These are phyloP conservation scores for Daldinia sp. DNA, from an alignment of 2,329 filamentous ascomycete genomes.

Conservation along the genomic window DNA sequence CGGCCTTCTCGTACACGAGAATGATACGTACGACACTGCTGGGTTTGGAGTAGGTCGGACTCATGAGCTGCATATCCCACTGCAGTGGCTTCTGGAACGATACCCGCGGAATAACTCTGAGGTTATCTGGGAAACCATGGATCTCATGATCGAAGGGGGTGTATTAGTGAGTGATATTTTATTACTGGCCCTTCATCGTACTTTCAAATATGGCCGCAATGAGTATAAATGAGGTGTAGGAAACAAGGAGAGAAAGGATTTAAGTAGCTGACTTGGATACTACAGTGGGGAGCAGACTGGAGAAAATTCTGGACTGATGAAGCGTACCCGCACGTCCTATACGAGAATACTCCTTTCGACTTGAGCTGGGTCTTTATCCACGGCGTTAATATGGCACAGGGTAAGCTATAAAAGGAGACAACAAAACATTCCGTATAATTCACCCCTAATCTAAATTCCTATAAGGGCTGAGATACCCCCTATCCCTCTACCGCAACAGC, in stretches of 20 bases:
- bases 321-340: slow-evolving; percentile 35
- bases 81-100: slow-evolving; percentile 52
- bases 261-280: background rate
- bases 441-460: background rate
- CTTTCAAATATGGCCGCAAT: background rate
- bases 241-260: background rate
- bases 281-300: slow-evolving; percentile 43
- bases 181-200: background rate
- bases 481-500: slow-evolving; percentile 50
- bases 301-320: slow-evolving; percentile 44
- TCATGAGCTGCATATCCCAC: slow-evolving; percentile 52
- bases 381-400: slow-evolving; percentile 53
- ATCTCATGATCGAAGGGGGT: slow-evolving; percentile 48
- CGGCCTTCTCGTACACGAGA: slow-evolving; percentile 56
- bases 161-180: slow-evolving; percentile 1
- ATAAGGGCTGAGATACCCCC: slow-evolving; percentile 48
- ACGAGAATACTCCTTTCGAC: slow-evolving; percentile 35
- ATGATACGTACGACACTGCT: slow-evolving; percentile 52
- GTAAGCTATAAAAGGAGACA: slow-evolving; percentile 30
- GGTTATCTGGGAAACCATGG: slow-evolving; percentile 52
- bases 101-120: slow-evolving; percentile 46
- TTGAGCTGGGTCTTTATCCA: slow-evolving; percentile 50
- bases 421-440: background rate
- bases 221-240: background rate
- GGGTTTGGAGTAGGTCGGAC: slow-evolving; percentile 48